These are phyloP conservation scores for Leptographium wingfieldii DNA, from an alignment of 2,329 filamentous ascomycete species.

Conservation along the genomic window DNA sequence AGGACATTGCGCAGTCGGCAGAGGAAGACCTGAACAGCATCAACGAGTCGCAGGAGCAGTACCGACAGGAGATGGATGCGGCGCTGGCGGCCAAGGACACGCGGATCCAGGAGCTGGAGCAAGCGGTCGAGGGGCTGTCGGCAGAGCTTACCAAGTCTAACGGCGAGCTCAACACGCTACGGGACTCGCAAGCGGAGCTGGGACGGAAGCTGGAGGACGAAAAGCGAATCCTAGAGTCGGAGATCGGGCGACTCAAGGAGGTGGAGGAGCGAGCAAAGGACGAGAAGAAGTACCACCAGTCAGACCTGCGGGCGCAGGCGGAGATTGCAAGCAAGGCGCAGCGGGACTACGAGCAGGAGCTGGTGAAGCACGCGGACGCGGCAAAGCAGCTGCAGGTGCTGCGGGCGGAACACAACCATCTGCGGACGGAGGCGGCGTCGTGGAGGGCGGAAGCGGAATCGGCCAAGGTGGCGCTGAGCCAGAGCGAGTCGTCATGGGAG, in stretches of 20 bases:
- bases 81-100: constrained; percentile 65
- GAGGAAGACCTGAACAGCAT: constrained; percentile 79
- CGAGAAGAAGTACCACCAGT: constrained; percentile 72
- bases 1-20: constrained; percentile 69
- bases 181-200: constrained; percentile 68
- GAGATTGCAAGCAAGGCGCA: constrained; percentile 89
- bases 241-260: constrained; percentile 70
- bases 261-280: constrained; percentile 70
- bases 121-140: constrained; percentile 72
- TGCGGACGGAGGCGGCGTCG: constrained; percentile 67
- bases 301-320: constrained; percentile 84
- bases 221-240: constrained; percentile 63
- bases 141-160: constrained; percentile 72
- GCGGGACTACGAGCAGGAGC: constrained; percentile 86
- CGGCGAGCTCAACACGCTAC: constrained; percentile 65
- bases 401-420: constrained; percentile 65
- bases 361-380: constrained; percentile 93
- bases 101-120: constrained; percentile 68
- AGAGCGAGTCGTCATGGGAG: constrained; percentile 80
- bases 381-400: constrained; percentile 70
- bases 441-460: constrained; percentile 75
- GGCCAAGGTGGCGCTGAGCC: constrained; percentile 62
- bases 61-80: constrained; percentile 72
- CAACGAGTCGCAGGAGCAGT: constrained; percentile 71
- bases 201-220: constrained; percentile 65